Evolutionary conservation across 352 stramenopile genomes (phyloP), one percentile per base, ranked within the genome.

Genomic region (Globisporangium rhizosaccharum): DNA sequence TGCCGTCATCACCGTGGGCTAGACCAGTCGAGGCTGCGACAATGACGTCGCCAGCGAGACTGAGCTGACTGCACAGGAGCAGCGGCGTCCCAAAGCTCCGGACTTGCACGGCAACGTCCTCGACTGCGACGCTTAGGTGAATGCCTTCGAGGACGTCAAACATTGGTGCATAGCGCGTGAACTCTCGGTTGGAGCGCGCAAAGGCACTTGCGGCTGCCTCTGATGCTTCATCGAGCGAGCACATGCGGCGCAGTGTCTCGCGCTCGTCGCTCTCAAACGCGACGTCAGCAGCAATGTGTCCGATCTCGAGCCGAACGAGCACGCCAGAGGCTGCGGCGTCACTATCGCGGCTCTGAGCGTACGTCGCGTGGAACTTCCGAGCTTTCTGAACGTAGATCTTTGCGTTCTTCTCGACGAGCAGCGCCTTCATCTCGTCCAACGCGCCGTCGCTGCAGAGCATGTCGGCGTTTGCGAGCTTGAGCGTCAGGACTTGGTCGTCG

Each of bases 301-400:
- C 64, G 20, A 87, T 53, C 30, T 46, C 18, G 12, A 84, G 44
- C 3, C 53, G 61, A 10, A 87, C 28, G 25, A 88, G 61, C 9
- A 70, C 47, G 23, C 61, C 65, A 14, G 5, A 41, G 3, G 55
- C 51, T 10, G 56, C 54, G 51, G 44, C 25, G 9, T 45, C 53
- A n/a, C 30, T 30, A 30, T 68, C 44, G 42, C 61, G 59, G 33
- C 12, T 30, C 15, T 67, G 36, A 9, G 15, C 46, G n/a, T 55
- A 39, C 9, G 45, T 68, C 10, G 62, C 44, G 49, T 63, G 59
- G 14, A 73, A 46, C 37, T 73, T 71, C 49, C 81, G 84, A 7
- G 81, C 68, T 54, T 79, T 85, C 23, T 88, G 71, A 14, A 76
- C 57, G 46, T 90, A 92, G 25, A 80, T 70, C 33, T 72, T 71